phyloP scores from a whole-genome alignment of 2,329 filamentous ascomycete species.

The Claviceps fusiformis region DNA sequence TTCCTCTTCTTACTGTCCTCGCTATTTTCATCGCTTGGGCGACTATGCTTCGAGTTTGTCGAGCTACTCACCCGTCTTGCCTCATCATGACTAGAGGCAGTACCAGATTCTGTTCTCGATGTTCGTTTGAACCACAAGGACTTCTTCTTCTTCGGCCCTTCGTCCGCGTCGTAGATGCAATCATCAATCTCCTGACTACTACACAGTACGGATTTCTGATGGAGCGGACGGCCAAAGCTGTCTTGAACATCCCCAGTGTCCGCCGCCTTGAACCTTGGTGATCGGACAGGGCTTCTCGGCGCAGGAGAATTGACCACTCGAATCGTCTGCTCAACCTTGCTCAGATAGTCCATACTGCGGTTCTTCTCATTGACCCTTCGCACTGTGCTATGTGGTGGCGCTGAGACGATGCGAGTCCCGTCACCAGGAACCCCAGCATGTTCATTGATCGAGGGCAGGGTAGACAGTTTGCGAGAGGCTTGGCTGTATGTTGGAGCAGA shows the following conservation, averaged over 20 bases:
- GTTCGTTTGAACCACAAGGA: slow-evolving; percentile 37
- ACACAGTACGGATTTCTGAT: slow-evolving; percentile 9
- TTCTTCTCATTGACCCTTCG: slow-evolving; percentile 19
- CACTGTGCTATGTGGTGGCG: slow-evolving; percentile 25
- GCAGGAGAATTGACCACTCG: slow-evolving; percentile 39
- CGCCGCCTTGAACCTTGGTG: slow-evolving; percentile 27
- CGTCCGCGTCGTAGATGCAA: slow-evolving; percentile 7
- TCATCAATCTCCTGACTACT: slow-evolving; percentile 9
- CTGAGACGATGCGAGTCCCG: slow-evolving; percentile 33
- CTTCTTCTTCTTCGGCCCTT: slow-evolving; percentile 28
- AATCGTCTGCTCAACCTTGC: slow-evolving; percentile 36
- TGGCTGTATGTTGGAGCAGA: slow-evolving; percentile 37
- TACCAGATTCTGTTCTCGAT: slow-evolving; percentile 23
- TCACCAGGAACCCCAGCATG: slow-evolving; percentile 18
- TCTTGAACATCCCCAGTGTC: slow-evolving; percentile 23
- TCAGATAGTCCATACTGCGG: slow-evolving; percentile 30
- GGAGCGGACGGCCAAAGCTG: slow-evolving; percentile 10
- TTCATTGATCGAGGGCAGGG: slow-evolving; percentile 37
- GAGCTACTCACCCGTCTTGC: slow-evolving; percentile 1
- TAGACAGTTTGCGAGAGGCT: slow-evolving; percentile 22
- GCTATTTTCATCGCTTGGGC: slow-evolving; percentile 10
- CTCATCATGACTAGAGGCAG: slow-evolving; percentile 1
- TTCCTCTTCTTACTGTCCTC: slow-evolving; percentile 33
- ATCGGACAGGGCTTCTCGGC: slow-evolving; percentile 18
- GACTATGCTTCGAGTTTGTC: slow-evolving; percentile 7